Conservation (phyloP, 352 stramenopile species). For the Bremia lactucae region DNA sequence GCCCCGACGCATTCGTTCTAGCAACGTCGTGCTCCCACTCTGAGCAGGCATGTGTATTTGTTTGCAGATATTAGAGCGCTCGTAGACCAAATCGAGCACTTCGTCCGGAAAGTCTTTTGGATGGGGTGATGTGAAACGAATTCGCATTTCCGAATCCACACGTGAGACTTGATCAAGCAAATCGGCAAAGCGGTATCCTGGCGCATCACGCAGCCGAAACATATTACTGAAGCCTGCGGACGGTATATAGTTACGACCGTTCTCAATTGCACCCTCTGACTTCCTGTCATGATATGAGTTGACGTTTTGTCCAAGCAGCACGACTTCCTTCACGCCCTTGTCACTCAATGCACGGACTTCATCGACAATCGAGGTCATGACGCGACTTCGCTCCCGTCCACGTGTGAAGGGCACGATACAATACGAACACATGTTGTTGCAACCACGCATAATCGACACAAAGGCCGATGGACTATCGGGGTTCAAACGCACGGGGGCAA, state of each 20-base stretch:
- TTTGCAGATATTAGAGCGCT: constrained; percentile 94
- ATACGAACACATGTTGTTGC: constrained; percentile 99
- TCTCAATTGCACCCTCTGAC: constrained; percentile 49
- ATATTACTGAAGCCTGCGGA: constrained; percentile 93
- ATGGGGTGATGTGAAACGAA: constrained; percentile 99
- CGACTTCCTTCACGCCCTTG: constrained; percentile 94
- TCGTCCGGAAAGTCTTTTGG: constrained; percentile 97
- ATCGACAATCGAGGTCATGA: constrained; percentile 90
- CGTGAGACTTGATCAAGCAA: constrained; percentile 90
- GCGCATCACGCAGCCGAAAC: constrained; percentile 78
- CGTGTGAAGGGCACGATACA: constrained; percentile 99
- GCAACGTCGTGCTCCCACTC: constrained; percentile 83
- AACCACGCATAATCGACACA: constrained; percentile 98
- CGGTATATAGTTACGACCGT: constrained; percentile 67
- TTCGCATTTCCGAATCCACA: constrained; percentile 90
- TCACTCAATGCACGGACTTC: constrained; percentile 87
- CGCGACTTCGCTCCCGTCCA: constrained; percentile 89
- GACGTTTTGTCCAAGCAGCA: constrained; percentile 99
- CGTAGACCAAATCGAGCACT: constrained; percentile 82
- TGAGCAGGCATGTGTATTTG: constrained; percentile 98
- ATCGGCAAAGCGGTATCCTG: constrained; percentile 95
- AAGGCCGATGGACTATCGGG: constrained; percentile 86
- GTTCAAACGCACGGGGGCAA: constrained; percentile 88
- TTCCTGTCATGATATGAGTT: constrained; percentile 98
- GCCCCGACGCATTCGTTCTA: constrained; percentile 91